phyloP scores from a whole-genome alignment of 192 early-diverging fungal genomes.

The Backusella macrospora region DNA sequence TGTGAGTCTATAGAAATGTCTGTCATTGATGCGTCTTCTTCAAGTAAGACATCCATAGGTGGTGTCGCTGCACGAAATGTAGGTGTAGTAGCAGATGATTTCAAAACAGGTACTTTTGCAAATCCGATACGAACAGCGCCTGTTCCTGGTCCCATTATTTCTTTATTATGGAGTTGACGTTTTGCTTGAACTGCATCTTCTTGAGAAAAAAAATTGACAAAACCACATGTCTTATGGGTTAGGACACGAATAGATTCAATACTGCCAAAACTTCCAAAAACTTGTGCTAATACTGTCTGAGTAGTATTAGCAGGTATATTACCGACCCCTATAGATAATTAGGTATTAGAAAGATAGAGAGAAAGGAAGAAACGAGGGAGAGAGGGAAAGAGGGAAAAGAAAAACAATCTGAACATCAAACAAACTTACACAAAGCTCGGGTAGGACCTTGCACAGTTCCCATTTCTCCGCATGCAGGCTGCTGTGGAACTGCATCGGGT shows the following conservation, averaged over 20 bases:
- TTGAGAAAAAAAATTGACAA: conserved; percentile 91
- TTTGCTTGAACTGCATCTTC: conserved; percentile 92
- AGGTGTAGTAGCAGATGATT: conserved; percentile 42
- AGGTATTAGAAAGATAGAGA: not conserved
- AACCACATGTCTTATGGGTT: conserved; percentile 96
- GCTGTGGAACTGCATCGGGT: conserved; percentile 51
- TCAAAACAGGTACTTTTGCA: conserved; percentile 84
- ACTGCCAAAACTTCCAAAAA: conserved; percentile 81
- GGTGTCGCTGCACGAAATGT: conserved; percentile 8
- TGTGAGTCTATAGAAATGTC: not conserved
- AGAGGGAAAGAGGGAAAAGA: too few species aligned
- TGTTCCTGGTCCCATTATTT: conserved; percentile 72
- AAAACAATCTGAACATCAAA: not conserved
- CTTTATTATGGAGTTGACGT: conserved; percentile 84
- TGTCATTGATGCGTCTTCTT: not conserved
- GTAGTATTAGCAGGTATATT: conserved; percentile 86
- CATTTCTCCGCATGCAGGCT: not conserved
- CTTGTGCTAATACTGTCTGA: conserved; percentile 66
- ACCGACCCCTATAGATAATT: conserved; percentile 73
- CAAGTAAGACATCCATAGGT: conserved; percentile 19
- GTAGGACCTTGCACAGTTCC: conserved; percentile 56
- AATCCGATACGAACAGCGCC: conserved; percentile 90
- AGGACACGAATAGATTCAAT: conserved; percentile 95
- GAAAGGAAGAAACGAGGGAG: not conserved
- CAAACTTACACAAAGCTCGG: conserved; percentile 71